A percentile compares a stretch with the other conserved stretches of the same genome.
phyloP scores from a whole-genome alignment of 140 eudicot genomes.

The Ambrosia hybrid region DNA sequence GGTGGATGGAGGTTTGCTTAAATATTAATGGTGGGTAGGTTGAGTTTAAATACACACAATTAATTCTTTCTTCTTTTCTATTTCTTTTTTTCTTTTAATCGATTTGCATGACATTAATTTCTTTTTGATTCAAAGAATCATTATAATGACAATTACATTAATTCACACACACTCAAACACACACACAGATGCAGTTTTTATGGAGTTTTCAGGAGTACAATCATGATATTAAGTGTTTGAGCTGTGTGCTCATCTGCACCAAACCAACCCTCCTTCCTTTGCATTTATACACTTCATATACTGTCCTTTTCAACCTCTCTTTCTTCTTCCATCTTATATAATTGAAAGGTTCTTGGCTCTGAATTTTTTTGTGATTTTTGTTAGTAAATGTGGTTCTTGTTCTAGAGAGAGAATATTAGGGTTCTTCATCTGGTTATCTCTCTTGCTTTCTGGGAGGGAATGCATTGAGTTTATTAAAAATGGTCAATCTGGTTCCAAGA shows the following conservation, averaged over 20 bases:
- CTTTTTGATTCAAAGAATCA: constrained; percentile 35
- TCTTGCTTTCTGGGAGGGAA: constrained; percentile 25
- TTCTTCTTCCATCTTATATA: constrained; percentile 23
- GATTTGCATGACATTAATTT: constrained; percentile 29
- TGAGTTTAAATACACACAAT: constrained; percentile 38
- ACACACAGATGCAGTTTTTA: constrained; percentile 36
- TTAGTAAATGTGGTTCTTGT: constrained; percentile 29
- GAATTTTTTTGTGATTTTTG: constrained; percentile 30
- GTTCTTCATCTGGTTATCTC: constrained; percentile 2
- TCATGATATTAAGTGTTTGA: constrained; percentile 38
- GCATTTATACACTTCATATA: constrained; percentile 31
- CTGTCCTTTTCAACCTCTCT: constrained; percentile 49
- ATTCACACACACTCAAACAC: constrained; percentile 32
- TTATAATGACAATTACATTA: constrained; percentile 35
- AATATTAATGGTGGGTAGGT: constrained; percentile 57
- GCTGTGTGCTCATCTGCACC: constrained; percentile 29
- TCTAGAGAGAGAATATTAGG: constrained; percentile 19
- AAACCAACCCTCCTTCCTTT: constrained; percentile 24
- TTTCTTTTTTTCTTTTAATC: constrained; percentile 3
- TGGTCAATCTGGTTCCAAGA: constrained; percentile 27
- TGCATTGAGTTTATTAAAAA: constrained; percentile 43
- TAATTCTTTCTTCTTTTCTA: constrained; percentile 19
- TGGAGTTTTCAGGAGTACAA: constrained; percentile 40
- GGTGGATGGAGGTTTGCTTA: constrained; percentile 48
- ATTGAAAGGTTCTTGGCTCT: constrained; percentile 28